Conservation (phyloP, 176 grass and related monocot genomes). For the Aegilops sharonensis region DNA sequence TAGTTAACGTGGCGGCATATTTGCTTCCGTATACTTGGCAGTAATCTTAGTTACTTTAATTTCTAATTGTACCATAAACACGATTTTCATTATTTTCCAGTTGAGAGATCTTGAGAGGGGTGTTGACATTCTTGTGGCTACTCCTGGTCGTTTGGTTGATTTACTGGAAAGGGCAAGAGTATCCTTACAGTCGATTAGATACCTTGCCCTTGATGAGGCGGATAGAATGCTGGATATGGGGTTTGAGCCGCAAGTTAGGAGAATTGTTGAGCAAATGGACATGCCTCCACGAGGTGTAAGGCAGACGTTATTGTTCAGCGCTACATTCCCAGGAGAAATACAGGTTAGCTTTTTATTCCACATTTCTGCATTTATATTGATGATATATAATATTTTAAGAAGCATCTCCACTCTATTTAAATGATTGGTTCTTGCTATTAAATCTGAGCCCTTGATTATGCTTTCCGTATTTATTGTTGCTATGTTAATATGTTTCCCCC, state of each 20-base stretch:
- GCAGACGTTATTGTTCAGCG: conserved; percentile 95
- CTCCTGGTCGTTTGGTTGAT: conserved; percentile 95
- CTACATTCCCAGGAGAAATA: conserved; percentile 91
- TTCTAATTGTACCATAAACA: background rate
- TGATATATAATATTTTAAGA: background rate
- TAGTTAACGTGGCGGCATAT: background rate
- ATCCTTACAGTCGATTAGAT: conserved; percentile 77
- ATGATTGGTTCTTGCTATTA: background rate
- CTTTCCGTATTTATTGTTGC: background rate
- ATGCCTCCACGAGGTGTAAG: conserved; percentile 77
- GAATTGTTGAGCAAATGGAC: conserved; percentile 96
- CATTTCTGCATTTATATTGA: background rate
- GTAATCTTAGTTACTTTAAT: background rate
- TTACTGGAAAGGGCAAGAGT: conserved; percentile 88
- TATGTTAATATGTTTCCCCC: background rate
- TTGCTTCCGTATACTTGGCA: background rate
- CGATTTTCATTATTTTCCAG: conserved; percentile 30
- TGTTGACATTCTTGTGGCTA: conserved; percentile 98
- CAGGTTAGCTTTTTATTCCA: conserved; percentile 55
- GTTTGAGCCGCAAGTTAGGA: conserved; percentile 96
- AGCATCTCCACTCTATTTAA: background rate
- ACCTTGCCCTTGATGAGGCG: conserved; percentile 93
- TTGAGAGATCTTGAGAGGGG: conserved; percentile 92
- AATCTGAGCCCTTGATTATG: background rate
- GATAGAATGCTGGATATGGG: conserved; percentile 99